A percentile compares a stretch with the other conserved stretches of the same genome.
These are phyloP conservation scores for Myriosclerotinia curreyana DNA, from an alignment of 2,329 filamentous ascomycete genomes.

Conservation along the genomic window DNA sequence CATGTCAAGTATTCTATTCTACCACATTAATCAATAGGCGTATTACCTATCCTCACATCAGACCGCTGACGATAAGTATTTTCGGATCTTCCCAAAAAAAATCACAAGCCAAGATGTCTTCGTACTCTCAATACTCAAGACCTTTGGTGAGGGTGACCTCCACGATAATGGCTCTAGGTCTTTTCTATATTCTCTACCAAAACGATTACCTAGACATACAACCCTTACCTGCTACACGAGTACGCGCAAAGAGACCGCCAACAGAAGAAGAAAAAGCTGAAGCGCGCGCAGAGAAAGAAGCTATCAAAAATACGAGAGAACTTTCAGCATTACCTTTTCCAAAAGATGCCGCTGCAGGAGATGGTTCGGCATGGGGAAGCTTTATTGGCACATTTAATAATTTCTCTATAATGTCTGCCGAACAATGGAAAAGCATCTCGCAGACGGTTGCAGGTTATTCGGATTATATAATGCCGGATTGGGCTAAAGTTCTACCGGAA, in stretches of 20 bases:
- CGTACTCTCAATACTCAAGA: constrained; percentile 17
- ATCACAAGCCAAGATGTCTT: constrained; percentile 28
- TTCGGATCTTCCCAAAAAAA: constrained; percentile 26
- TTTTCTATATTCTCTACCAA: constrained; percentile 37
- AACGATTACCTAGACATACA: constrained; percentile 35
- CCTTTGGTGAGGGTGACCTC: constrained; percentile 32
- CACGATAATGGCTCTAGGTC: constrained; percentile 29
- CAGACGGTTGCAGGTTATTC: constrained; percentile 52
- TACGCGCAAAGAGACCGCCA: constrained; percentile 30
- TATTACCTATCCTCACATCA: background rate
- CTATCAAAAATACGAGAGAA: constrained; percentile 31
- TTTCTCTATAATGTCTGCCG: constrained; percentile 53
- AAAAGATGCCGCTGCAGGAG: constrained; percentile 24
- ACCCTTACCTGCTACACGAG: constrained; percentile 36
- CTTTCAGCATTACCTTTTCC: constrained; percentile 34
- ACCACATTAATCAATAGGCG: background rate
- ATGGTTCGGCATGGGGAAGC: constrained; percentile 37
- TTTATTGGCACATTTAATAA: constrained; percentile 36
- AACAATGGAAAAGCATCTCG: constrained; percentile 54
- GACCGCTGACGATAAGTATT: constrained; percentile 22
- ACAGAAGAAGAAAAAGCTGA: constrained; percentile 27
- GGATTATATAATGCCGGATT: constrained; percentile 73
- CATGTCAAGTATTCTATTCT: background rate
- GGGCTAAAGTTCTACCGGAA: constrained; percentile 72
- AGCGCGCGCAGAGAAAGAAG: constrained; percentile 29